Percentiles rank a stretch among this genome's conserved stretches.
These are phyloP conservation scores for Primulina tabacum DNA, from an alignment of 257 asterid genomes.

Conservation along the genomic window DNA sequence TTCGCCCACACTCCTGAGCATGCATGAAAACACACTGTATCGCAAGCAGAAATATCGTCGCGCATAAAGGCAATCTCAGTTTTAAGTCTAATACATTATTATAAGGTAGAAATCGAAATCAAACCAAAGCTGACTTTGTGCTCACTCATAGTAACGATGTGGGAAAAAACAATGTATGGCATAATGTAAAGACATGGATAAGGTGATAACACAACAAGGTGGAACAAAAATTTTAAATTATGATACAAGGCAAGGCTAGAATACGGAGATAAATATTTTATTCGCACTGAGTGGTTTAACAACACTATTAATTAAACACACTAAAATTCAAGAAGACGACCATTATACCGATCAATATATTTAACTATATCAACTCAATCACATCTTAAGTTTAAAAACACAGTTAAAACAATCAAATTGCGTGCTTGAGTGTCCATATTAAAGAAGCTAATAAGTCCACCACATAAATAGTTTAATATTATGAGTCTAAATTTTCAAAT, in stretches of 20 bases:
- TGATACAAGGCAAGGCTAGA: too few relatives aligned
- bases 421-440: neutral
- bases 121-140: neutral
- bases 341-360: neutral
- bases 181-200: neutral
- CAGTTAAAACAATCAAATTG: neutral
- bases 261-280: too few relatives aligned
- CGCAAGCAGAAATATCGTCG: neutral
- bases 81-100: slow-evolving; percentile 1
- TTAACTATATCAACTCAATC: neutral
- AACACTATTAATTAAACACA: neutral
- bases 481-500: neutral
- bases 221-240: too few relatives aligned
- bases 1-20: neutral
- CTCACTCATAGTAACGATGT: neutral
- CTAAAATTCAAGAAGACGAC: neutral
- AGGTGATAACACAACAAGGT: too few relatives aligned
- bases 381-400: neutral
- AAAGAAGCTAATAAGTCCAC: neutral
- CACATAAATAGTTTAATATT: neutral
- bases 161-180: neutral
- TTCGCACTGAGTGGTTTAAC: neutral
- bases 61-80: slow-evolving; percentile 7
- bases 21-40: neutral
- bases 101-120: neutral